These are phyloP conservation scores for Botrytis deweyae DNA, from an alignment of 2,329 filamentous ascomycete species.

Conservation along the genomic window DNA sequence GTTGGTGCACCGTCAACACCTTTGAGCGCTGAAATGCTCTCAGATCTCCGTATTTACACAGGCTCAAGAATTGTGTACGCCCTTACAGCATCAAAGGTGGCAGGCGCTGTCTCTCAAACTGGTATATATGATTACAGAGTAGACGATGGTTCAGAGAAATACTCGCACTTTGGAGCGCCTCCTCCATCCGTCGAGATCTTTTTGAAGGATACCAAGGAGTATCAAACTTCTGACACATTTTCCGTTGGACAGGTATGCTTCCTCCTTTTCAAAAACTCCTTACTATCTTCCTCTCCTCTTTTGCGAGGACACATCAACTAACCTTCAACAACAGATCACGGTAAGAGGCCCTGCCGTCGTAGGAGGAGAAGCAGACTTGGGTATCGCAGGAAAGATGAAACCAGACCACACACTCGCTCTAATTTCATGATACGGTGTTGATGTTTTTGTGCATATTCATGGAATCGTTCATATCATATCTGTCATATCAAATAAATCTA, in stretches of 20 bases:
- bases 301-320: not conserved
- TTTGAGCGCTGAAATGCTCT: slow-evolving; percentile 68
- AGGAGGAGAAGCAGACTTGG: slow-evolving; percentile 62
- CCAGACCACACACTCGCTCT: slow-evolving; percentile 70
- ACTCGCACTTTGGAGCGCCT: slow-evolving; percentile 77
- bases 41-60: slow-evolving; percentile 79
- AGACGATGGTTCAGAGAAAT: slow-evolving; percentile 42
- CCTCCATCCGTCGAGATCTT: slow-evolving; percentile 77
- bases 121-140: slow-evolving; percentile 83
- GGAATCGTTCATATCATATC: slow-evolving; percentile 1
- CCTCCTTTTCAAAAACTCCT: not conserved
- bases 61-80: slow-evolving; percentile 82
- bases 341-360: slow-evolving; percentile 73
- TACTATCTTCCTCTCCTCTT: slow-evolving; percentile 17
- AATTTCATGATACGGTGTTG: slow-evolving; percentile 17
- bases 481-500: slow-evolving; percentile 3
- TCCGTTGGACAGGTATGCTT: slow-evolving; percentile 61
- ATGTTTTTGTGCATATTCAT: slow-evolving; percentile 7
- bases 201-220: slow-evolving; percentile 59
- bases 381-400: slow-evolving; percentile 62
- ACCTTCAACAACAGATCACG: slow-evolving; percentile 53
- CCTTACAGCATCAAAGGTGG: slow-evolving; percentile 77
- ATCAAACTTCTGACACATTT: slow-evolving; percentile 63
- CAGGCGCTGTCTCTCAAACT: slow-evolving; percentile 85
- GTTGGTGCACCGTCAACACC: slow-evolving; percentile 60